phyloP scores from a whole-genome alignment of 1,284 basidiomycete species.

The Phlebopus sp. region DNA sequence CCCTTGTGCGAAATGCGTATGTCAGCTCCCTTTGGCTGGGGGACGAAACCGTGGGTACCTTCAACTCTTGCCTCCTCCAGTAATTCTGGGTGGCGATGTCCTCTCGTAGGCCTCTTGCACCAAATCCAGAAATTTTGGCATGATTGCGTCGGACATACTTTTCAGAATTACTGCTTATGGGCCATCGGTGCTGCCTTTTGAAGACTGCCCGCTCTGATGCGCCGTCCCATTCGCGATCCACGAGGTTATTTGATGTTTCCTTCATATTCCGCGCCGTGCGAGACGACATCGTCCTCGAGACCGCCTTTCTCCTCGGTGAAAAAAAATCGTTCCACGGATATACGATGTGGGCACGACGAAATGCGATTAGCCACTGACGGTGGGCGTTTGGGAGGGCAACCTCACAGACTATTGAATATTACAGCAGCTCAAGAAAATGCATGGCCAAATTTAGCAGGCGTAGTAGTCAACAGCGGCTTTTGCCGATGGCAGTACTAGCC shows the following conservation, averaged over 20 bases:
- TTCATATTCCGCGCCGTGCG: not conserved
- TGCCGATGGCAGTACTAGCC: no score
- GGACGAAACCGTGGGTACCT: slow-evolving; percentile 4
- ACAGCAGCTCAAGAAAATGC: not conserved
- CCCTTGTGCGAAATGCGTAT: slow-evolving; percentile 27
- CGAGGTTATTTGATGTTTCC: not conserved
- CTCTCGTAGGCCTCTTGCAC: slow-evolving; percentile 7
- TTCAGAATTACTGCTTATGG: slow-evolving; percentile 25
- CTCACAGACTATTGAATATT: not conserved
- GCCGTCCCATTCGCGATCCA: not conserved
- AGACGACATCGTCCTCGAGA: not conserved
- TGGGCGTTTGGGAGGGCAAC: not conserved
- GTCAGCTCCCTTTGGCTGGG: slow-evolving; percentile 26
- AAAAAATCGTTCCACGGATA: not conserved
- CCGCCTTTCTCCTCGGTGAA: not conserved
- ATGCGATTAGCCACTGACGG: not conserved
- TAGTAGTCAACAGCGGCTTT: slow-evolving; percentile 9
- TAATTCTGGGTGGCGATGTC: slow-evolving; percentile 24
- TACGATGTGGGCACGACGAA: slow-evolving; percentile 1
- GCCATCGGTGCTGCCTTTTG: not conserved
- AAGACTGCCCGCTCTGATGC: not conserved
- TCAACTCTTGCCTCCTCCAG: slow-evolving; percentile 19
- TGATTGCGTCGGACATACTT: slow-evolving; percentile 22
- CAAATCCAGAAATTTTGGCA: slow-evolving; percentile 16
- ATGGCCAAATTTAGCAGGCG: slow-evolving; percentile 9